Percentiles rank a stretch among this genome's conserved stretches.
Evolutionary conservation across 805 yeast genomes (phyloP).

Genomic region (Saccharomycopsis schoenii): DNA sequence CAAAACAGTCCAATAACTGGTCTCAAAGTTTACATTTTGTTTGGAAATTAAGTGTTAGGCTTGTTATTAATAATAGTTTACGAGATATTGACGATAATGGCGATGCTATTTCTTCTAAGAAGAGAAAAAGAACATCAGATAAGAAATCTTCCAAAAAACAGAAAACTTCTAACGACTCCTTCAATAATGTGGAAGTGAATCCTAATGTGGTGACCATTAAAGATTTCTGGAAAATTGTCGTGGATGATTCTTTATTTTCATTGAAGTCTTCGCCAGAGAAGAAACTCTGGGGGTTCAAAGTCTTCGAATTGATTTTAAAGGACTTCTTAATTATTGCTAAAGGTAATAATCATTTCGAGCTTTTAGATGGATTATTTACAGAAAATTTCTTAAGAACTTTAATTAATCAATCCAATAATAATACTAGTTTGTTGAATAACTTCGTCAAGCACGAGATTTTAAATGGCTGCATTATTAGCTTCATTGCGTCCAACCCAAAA

Average conservation of each 20-base stretch:
- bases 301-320: conserved; percentile 43
- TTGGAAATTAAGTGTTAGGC: conserved; percentile 52
- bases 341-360: background rate
- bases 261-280: conserved; percentile 75
- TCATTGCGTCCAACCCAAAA: conserved; percentile 22
- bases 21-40: conserved; percentile 65
- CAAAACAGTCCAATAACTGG: conserved; percentile 57
- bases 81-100: background rate
- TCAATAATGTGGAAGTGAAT: conserved; percentile 14
- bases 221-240: conserved; percentile 71
- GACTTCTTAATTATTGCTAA: conserved; percentile 20
- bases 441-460: conserved; percentile 47
- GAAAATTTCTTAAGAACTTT: conserved; percentile 62
- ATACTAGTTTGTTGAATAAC: conserved; percentile 56
- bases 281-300: conserved; percentile 77
- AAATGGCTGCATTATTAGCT: conserved; percentile 20
- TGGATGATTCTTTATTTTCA: conserved; percentile 75
- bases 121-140: conserved; percentile 30
- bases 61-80: conserved; percentile 24
- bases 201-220: conserved; percentile 28
- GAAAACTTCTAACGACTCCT: conserved; percentile 19
- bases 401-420: conserved; percentile 65
- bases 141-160: conserved; percentile 22
- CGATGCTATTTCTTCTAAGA: conserved; percentile 26
- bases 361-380: conserved; percentile 33